Conservation (phyloP, 2,329 filamentous ascomycete species). For the Teratosphaeriaceae sp. region DNA sequence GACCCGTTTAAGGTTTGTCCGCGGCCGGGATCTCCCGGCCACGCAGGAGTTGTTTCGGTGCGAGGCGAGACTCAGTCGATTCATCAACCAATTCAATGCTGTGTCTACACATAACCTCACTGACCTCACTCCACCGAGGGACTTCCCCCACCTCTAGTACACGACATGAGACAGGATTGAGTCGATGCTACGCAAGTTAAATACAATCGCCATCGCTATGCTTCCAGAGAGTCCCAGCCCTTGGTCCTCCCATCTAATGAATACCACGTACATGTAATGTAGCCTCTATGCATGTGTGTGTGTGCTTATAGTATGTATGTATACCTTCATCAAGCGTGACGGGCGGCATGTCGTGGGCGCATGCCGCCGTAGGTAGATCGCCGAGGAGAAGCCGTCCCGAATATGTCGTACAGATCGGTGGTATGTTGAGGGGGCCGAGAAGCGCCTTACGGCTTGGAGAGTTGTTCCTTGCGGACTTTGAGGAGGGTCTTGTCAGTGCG, state of each 20-base stretch:
- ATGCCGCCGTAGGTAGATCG: no score
- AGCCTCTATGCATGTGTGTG: neutral
- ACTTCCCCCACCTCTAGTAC: no score
- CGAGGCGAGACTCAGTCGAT: no score
- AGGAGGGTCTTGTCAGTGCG: neutral
- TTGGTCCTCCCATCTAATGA: constrained; percentile 1
- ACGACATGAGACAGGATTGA: no score
- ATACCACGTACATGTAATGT: neutral
- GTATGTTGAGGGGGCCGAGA: neutral
- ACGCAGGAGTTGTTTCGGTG: no score
- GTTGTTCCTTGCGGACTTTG: constrained; percentile 39
- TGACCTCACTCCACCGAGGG: no score
- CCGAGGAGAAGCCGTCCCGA: neutral
- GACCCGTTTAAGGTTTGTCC: no score
- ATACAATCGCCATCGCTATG: neutral
- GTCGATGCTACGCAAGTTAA: no score
- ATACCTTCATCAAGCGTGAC: neutral
- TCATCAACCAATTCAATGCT: no score
- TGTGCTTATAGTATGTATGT: neutral
- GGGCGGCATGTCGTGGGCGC: no score
- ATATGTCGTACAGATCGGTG: neutral
- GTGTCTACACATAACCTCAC: no score
- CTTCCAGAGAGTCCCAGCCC: neutral
- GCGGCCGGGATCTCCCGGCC: no score
- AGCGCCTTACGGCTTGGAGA: constrained; percentile 42